Conservation (phyloP, 306 rosid genomes). For the Nissolia schottii region DNA sequence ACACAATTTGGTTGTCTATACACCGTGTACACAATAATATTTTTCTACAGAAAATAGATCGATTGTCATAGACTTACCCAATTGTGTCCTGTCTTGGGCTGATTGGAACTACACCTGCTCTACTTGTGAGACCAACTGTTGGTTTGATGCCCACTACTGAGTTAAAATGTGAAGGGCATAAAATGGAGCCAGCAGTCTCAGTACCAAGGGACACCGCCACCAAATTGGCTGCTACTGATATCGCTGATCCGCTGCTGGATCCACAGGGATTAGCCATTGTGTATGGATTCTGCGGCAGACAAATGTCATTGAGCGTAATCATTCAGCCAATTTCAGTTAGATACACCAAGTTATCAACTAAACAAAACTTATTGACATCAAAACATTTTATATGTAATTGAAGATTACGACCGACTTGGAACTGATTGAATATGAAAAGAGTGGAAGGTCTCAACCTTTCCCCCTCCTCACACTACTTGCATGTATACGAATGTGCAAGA, state of each 20-base stretch:
- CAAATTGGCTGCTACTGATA: constrained; percentile 64
- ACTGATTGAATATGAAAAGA: background rate
- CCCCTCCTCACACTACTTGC: background rate
- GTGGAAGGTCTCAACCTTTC: background rate
- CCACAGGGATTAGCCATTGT: constrained; percentile 43
- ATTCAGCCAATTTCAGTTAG: background rate
- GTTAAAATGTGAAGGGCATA: constrained; percentile 43
- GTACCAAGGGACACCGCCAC: constrained; percentile 51
- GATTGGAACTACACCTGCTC: constrained; percentile 66
- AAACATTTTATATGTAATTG: background rate
- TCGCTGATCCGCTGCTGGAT: constrained; percentile 64
- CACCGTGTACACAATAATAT: too few species aligned
- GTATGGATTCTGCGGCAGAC: constrained; percentile 42
- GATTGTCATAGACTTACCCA: constrained; percentile 39
- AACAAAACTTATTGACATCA: too few species aligned
- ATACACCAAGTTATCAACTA: background rate
- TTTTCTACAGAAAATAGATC: background rate
- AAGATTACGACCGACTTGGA: background rate
- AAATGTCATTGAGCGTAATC: background rate
- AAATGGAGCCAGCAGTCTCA: constrained; percentile 57
- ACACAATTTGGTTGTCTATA: too few species aligned
- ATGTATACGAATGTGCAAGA: background rate
- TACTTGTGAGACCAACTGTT: constrained; percentile 73
- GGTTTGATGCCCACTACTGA: constrained; percentile 62
- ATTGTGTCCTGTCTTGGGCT: constrained; percentile 57